Evolutionary conservation across 371 early-diverging fungal genomes (phyloP), one percentile per base, ranked within the genome.

Genomic region (Syncephalastrum monosporum): DNA sequence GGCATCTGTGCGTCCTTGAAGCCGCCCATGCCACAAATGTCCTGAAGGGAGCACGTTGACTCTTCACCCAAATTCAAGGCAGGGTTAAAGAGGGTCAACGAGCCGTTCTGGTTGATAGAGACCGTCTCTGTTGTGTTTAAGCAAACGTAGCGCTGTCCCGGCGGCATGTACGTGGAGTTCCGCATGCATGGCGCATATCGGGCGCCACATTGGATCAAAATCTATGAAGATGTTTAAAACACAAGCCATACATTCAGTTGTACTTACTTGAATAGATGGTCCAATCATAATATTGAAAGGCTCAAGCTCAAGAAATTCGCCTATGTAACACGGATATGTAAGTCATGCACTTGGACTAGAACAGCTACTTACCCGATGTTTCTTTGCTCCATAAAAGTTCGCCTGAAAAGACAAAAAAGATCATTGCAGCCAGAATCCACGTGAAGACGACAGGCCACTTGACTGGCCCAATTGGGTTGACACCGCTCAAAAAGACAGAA

Each of bases 181-280:
- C 72, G 64, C 80, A 82, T 82, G 50, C 82, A 82, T 24, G 79
- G 78, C 33, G 73, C 65, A 61, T 75, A 82, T 1, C 79, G 70
- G 1, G 82, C 79, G 3, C 82, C 82, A 12, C 65, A 52, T 38
- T 60, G 63, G 29, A 82, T 72, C 17, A 79, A 60, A 1, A 76
- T 69, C 74, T 75, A 51, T 8, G 0, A 13, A 44, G n/a, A 56
- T 53, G n/a, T 47, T 25, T 25, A 27, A 14, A 21, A 21, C 5
- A n/a, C 13, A 44, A n/a, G 49, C 27, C 48, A 49, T 44, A 6
- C n/a, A n/a, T 55, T 4, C 55, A 16, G 13, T 14, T n/a, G 14
- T n/a, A 47, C 15, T 46, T 54, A 65, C 65, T 45, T 65, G 66
- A 41, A 65, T 33, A 1, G 66, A 65, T n/a, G 61, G 66, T 1